phyloP scores from a whole-genome alignment of 768 basidiomycete species.

The Trametes cinnabarina region DNA sequence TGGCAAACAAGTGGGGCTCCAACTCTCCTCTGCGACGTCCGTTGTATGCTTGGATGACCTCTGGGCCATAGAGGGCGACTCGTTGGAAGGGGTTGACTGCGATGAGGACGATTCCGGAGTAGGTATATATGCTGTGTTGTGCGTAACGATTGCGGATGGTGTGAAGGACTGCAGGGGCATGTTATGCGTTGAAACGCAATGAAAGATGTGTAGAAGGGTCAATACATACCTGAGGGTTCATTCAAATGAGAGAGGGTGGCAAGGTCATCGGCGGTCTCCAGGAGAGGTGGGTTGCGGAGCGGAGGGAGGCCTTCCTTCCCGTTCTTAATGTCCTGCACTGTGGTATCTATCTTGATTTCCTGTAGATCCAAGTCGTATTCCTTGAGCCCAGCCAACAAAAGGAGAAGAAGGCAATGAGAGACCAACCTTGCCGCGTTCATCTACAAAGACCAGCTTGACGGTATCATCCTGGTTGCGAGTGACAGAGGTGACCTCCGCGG shows the following conservation, averaged over 20 bases:
- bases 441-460: conserved; percentile 81
- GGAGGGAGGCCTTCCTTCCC: conserved; percentile 83
- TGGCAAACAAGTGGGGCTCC: conserved; percentile 97
- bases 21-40: conserved; percentile 90
- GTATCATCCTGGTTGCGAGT: conserved; percentile 65
- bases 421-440: conserved; percentile 92
- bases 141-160: conserved; percentile 97
- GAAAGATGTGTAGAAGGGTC: not conserved
- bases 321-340: conserved; percentile 75
- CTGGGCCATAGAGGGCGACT: conserved; percentile 93
- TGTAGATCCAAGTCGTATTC: not conserved
- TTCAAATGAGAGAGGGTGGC: conserved; percentile 97
- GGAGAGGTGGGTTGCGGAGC: conserved; percentile 90
- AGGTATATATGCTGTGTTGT: conserved; percentile 97
- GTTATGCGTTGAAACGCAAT: not conserved
- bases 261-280: conserved; percentile 97
- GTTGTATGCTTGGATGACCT: conserved; percentile 96
- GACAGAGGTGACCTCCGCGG: conserved; percentile 74
- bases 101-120: conserved; percentile 97
- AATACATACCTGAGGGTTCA: conserved; percentile 83
- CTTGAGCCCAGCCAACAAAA: not conserved
- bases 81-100: conserved; percentile 99
- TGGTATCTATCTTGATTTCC: conserved; percentile 81
- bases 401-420: conserved; percentile 11
- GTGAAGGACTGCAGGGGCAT: conserved; percentile 68